phyloP scores from a whole-genome alignment of 2,329 filamentous ascomycete species.

The Neopestalotiopsis sp. region DNA sequence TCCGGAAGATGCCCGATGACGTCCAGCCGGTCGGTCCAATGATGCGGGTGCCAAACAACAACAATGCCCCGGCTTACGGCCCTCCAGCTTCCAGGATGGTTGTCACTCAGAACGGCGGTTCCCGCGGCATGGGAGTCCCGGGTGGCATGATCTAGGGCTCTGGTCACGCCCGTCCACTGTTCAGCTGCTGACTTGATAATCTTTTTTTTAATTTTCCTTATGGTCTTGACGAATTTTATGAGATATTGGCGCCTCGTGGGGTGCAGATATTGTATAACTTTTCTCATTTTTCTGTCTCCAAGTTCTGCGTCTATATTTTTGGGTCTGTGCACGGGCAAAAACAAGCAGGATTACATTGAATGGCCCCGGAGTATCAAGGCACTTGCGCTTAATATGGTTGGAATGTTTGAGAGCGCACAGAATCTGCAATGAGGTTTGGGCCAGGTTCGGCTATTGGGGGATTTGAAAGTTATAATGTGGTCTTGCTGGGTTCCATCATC shows the following conservation, averaged over 20 bases:
- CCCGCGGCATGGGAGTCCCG: constrained; percentile 35
- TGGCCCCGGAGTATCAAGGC: constrained; percentile 19
- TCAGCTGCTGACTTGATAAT: not conserved
- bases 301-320: constrained; percentile 13
- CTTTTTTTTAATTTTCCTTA: constrained; percentile 17
- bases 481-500: not conserved
- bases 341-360: not conserved
- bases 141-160: constrained; percentile 51
- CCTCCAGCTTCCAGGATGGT: constrained; percentile 41
- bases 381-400: constrained; percentile 11
- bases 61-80: constrained; percentile 33
- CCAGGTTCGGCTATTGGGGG: not conserved
- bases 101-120: constrained; percentile 33
- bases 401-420: not conserved
- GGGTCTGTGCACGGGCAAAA: not conserved
- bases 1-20: constrained; percentile 51
- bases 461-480: not conserved
- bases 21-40: constrained; percentile 26
- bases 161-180: not conserved
- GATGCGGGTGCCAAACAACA: constrained; percentile 20
- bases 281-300: not conserved
- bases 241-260: constrained; percentile 11
- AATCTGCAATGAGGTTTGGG: not conserved
- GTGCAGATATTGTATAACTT: constrained; percentile 15
- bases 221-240: constrained; percentile 10